Evolutionary conservation across 2,329 filamentous ascomycete genomes (phyloP), one percentile per base, ranked within the genome.

Genomic region (Microsporum ferrugineum): DNA sequence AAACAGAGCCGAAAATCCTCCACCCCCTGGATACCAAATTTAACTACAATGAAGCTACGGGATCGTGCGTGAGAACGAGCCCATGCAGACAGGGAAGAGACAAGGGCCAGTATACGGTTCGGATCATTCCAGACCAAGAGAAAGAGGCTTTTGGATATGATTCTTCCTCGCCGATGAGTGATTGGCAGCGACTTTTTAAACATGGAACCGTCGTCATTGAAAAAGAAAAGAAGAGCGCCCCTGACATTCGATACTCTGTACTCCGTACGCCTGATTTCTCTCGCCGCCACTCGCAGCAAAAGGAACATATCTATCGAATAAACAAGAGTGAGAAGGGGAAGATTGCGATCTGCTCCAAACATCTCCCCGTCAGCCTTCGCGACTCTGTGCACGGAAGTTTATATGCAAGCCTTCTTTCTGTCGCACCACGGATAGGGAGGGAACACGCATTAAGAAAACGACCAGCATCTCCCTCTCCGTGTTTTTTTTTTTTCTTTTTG

Each of bases 181-280:
- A 23, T 23, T 23, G 17, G 17, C 17, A 23, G 17, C 17, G 17
- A 23, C 17, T 23, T 23, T 23, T 23, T 23, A 45, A 23, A 23
- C 6, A 45, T 45, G 41, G 41, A 45, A 45, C 41, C 41, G 14
- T n/a, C 17, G 47, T 23, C 17, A 23, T 23, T 23, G 17, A 43
- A 14, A 14, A 14, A 7, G 39, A 43, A 17, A 10, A 43, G 5
- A 43, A 43, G 39, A 14, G 2, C 10, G n/a, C 39, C 39, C 39
- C 39, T 43, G 39, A 17, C 39, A 43, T 17, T 4, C 10, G 63
- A 60, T 64, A 41, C 60, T 51, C 55, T 31, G 5, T 27, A 63
- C 10, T 43, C 39, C 39, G 7, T 43, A 14, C 5, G 34, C 34
- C 34, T 23, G 17, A 23, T 23, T 23, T 23, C 17, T 23, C 17